These are phyloP conservation scores for Pueraria montana DNA, from an alignment of 306 rosid species.

Conservation along the genomic window DNA sequence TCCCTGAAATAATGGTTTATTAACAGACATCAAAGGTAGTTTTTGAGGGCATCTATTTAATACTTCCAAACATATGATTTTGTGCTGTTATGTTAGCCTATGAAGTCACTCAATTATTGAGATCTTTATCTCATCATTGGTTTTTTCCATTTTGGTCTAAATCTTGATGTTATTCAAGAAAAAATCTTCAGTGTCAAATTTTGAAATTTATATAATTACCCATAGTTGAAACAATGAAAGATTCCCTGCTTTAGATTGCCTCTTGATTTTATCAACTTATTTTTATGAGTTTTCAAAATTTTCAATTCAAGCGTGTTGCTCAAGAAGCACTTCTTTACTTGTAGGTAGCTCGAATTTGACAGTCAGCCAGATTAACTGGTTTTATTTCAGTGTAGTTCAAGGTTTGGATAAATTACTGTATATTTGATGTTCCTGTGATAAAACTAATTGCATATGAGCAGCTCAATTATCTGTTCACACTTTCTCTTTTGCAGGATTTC, in stretches of 20 bases:
- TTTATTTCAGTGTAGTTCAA: conserved; percentile 43
- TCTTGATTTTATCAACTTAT: conserved; percentile 14
- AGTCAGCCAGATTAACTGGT: conserved; percentile 38
- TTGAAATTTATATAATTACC: conserved; percentile 9
- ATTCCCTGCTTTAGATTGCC: neutral
- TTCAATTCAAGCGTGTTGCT: conserved; percentile 31
- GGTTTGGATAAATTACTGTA: conserved; percentile 43
- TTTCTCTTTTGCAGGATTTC: conserved; percentile 63
- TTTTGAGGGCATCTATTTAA: conserved; percentile 34
- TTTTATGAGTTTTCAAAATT: conserved; percentile 12
- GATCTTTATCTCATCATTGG: neutral
- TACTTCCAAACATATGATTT: conserved; percentile 3
- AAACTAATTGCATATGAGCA: conserved; percentile 41
- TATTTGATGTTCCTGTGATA: conserved; percentile 37
- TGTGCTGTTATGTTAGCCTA: conserved; percentile 12
- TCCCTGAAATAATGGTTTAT: conserved; percentile 34
- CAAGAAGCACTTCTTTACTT: conserved; percentile 45
- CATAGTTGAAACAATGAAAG: neutral
- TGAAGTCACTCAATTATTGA: conserved; percentile 20
- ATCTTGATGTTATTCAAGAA: conserved; percentile 15
- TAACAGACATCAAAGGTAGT: conserved; percentile 31
- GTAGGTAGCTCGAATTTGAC: conserved; percentile 49
- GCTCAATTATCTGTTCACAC: conserved; percentile 48
- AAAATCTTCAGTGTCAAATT: neutral
- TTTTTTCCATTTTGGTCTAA: conserved; percentile 3